Base-by-base conservation (phyloP, 192 early-diverging fungal genomes). In the Obelidium mucronatum region DNA sequence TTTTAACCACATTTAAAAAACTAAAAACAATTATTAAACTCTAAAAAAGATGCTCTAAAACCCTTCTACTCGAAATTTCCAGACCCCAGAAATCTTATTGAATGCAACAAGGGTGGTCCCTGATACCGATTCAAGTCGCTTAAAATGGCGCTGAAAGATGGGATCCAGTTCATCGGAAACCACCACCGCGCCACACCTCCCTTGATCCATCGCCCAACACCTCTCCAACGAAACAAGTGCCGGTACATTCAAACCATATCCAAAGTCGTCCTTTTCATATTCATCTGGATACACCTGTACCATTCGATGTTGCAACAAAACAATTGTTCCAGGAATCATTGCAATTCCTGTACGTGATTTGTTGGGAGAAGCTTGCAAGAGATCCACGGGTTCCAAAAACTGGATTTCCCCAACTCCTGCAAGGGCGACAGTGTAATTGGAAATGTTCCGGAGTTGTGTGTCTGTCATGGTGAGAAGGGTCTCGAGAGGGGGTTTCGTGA, bases 21-120 rank as follows among this genome's bases (percentile, higher is more conserved):
- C n/a, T n/a, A n/a, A n/a, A n/a, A n/a, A n/a, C n/a, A n/a, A n/a
- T n/a, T n/a, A n/a, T n/a, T n/a, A n/a, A n/a, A n/a, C n/a, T n/a
- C n/a, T n/a, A n/a, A n/a, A n/a, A n/a, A n/a, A n/a, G n/a, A n/a
- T n/a, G n/a, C n/a, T n/a, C 69, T 89, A 92, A 82, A 89, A 90
- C 68, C 94, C 90, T 66, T 94, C 84, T 8, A 98, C 97, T 22
- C 86, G 77, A 82, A 98, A 98, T 17, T 80, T 90, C 97, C 97
- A 98, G 0, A 85, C 86, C 24, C 96, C 95, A 19, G 89, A 87
- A 4, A 84, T 77, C 39, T 87, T 70, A 39, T 86, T 78, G 79
- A 88, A 98, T 44, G 86, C 89, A n/a, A 94, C 78, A 79, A 96
- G 96, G 44, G 87, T 82, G 1, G 94, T 96, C 35, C 92, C 91